Evolutionary conservation across 2,329 filamentous ascomycete genomes (phyloP).

Genomic region (Xylariaceae sp.): DNA sequence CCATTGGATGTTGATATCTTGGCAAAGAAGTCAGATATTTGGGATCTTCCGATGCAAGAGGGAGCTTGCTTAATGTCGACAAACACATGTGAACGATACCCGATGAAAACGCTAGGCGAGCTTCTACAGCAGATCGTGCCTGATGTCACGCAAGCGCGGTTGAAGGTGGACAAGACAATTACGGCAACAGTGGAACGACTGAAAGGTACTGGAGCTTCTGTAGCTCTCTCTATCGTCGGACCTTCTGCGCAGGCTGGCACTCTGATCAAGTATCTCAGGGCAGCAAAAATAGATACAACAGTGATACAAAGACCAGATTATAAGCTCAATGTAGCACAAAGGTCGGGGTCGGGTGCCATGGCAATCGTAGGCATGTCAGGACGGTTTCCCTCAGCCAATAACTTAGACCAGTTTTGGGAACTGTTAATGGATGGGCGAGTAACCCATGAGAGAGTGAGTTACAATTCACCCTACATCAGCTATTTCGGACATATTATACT

Average conservation of each 20-base stretch:
- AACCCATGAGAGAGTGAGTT: conserved; percentile 30
- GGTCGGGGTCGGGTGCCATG: conserved; percentile 3
- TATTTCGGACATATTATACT: no score
- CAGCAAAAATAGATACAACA: conserved; percentile 1
- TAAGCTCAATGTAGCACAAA: not conserved
- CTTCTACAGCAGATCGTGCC: conserved; percentile 11
- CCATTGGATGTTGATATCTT: not conserved
- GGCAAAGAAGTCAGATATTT: conserved; percentile 15
- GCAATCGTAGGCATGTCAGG: conserved; percentile 44
- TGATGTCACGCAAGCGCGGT: conserved; percentile 4
- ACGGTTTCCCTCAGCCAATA: conserved; percentile 38
- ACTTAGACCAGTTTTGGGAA: conserved; percentile 39
- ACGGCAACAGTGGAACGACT: conserved; percentile 9
- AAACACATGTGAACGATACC: conserved; percentile 9
- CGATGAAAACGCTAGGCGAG: conserved; percentile 11
- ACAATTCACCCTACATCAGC: no score
- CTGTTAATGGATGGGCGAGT: conserved; percentile 34
- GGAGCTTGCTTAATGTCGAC: conserved; percentile 21
- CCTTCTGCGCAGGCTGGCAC: conserved; percentile 10
- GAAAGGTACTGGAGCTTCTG: conserved; percentile 5
- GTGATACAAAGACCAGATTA: not conserved
- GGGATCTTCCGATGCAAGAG: conserved; percentile 14
- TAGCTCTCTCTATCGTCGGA: conserved; percentile 12
- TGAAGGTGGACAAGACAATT: conserved; percentile 14
- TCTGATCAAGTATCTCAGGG: conserved; percentile 3